A percentile compares a stretch with the other conserved stretches of the same genome.
Evolutionary conservation across 805 yeast genomes (phyloP).

Genomic region (Candida xiaguanensis): DNA sequence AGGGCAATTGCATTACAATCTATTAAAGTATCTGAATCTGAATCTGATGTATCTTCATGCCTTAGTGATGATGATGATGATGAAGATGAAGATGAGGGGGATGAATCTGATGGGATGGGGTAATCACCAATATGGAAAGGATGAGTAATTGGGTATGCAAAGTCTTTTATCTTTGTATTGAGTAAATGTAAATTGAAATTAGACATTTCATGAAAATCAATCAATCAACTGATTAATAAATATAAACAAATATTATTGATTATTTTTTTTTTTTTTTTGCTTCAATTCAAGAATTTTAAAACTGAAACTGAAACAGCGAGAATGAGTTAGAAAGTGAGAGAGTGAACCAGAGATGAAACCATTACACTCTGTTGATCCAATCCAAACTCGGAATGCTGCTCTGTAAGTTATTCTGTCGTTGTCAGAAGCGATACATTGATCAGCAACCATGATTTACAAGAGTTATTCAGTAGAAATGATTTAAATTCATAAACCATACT

Average conservation of each 20-base stretch:
- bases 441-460: too few species aligned
- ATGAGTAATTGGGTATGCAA: slow-evolving; percentile 68
- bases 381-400: too few species aligned
- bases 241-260: background rate
- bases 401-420: too few species aligned
- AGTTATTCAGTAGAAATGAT: too few species aligned
- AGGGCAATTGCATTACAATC: slow-evolving; percentile 73
- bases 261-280: background rate
- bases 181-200: slow-evolving; percentile 11
- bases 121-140: slow-evolving; percentile 65
- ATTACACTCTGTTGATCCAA: too few species aligned
- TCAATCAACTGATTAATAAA: background rate
- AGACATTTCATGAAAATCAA: background rate
- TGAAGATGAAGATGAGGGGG: background rate
- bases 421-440: too few species aligned
- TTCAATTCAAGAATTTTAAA: background rate
- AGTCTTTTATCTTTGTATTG: slow-evolving; percentile 62
- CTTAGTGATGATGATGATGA: slow-evolving; percentile 2
- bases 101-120: background rate
- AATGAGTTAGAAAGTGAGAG: too few species aligned
- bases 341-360: too few species aligned
- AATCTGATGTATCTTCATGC: background rate
- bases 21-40: slow-evolving; percentile 17
- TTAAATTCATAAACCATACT: too few species aligned
- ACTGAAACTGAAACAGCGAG: too few species aligned